Evolutionary conservation across 2,329 filamentous ascomycete genomes (phyloP).

Genomic region (Cryphonectria radicalis): DNA sequence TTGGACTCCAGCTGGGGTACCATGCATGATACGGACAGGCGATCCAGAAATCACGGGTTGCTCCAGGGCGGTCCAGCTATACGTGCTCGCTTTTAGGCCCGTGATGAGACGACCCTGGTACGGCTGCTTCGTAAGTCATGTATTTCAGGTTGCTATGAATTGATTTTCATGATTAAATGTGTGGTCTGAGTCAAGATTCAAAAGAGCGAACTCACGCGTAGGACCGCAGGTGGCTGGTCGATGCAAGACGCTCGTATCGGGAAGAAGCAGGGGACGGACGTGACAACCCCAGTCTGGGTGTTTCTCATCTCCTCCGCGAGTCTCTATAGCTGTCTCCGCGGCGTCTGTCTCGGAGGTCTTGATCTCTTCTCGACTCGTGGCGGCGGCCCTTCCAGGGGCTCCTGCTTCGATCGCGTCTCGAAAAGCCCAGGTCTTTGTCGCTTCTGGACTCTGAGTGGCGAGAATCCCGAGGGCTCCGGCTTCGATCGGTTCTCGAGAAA

Average conservation of each 20-base stretch:
- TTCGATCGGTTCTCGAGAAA: conserved; percentile 50
- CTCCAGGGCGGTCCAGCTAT: neutral
- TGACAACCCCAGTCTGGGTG: neutral
- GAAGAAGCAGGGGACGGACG: neutral
- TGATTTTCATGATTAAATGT: neutral
- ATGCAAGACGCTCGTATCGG: neutral
- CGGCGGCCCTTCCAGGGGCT: conserved; percentile 34
- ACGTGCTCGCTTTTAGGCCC: neutral
- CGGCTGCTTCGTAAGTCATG: neutral
- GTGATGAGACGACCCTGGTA: neutral
- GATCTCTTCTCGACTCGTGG: conserved; percentile 31
- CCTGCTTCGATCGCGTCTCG: conserved; percentile 51
- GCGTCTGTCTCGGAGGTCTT: conserved; percentile 36
- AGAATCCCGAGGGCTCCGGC: conserved; percentile 38
- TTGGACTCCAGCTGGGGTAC: neutral
- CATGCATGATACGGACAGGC: neutral
- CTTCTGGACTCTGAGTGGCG: conserved; percentile 30
- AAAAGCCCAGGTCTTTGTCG: conserved; percentile 36
- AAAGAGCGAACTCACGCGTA: conserved; percentile 4
- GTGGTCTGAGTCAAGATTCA: neutral
- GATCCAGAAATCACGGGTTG: neutral
- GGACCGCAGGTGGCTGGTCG: neutral
- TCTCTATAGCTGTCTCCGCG: conserved; percentile 39
- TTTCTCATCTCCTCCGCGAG: conserved; percentile 28
- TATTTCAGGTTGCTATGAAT: neutral